A percentile compares a stretch with the other conserved stretches of the same genome.
Evolutionary conservation across 1,284 basidiomycete genomes (phyloP).

Genomic region (Ustilago esculenta): DNA sequence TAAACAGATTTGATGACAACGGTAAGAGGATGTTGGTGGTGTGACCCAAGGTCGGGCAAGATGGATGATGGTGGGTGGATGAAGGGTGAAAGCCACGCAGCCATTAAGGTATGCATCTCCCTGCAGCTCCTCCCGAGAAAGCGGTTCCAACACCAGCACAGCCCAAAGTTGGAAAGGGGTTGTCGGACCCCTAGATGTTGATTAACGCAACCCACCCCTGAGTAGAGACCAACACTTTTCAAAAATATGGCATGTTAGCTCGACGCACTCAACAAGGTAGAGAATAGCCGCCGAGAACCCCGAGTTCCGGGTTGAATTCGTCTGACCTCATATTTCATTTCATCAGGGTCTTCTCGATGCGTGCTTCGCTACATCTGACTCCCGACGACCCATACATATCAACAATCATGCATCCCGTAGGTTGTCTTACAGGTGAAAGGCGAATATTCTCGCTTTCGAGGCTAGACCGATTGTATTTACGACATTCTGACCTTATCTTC

Average conservation of each 20-base stretch:
- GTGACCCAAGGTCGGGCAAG: too few species aligned
- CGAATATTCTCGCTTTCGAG: too few species aligned
- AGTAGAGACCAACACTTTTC: conserved; percentile 22
- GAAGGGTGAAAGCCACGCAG: not conserved
- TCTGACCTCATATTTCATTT: conserved; percentile 32
- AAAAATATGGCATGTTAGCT: too few species aligned
- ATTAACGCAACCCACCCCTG: conserved; percentile 12
- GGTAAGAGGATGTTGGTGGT: too few species aligned
- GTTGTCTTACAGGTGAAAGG: conserved; percentile 8
- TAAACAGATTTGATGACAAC: too few species aligned
- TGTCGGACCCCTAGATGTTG: conserved; percentile 30
- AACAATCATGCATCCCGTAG: conserved; percentile 32
- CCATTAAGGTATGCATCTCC: conserved; percentile 11
- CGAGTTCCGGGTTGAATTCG: conserved; percentile 25
- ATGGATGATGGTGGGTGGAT: conserved; percentile 3
- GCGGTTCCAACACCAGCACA: conserved; percentile 7
- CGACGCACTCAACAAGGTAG: not conserved
- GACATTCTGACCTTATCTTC: not conserved
- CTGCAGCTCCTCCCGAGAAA: conserved; percentile 23
- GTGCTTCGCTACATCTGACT: too few species aligned
- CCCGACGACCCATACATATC: too few species aligned
- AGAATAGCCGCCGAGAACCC: too few species aligned
- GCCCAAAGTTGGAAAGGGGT: conserved; percentile 1
- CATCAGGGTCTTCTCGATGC: conserved; percentile 7
- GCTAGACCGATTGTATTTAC: too few species aligned